Base-by-base conservation (phyloP, 805 yeast species). In the Saturnispora kantuleensis region DNA sequence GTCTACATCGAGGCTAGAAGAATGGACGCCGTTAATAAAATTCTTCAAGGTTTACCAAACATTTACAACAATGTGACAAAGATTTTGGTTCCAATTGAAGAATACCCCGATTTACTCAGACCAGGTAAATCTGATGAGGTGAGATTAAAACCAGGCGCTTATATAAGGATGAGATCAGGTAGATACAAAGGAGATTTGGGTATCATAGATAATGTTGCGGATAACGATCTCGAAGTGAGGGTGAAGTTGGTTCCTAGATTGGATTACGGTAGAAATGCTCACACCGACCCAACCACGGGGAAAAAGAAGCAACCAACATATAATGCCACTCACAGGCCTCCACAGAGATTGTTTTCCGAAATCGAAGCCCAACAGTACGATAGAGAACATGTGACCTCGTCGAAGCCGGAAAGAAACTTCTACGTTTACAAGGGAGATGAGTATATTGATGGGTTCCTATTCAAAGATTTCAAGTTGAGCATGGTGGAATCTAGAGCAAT, bases 181-280 rank as follows among this genome's bases (percentile, higher is more conserved):
- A 83, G 82, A 57, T 89, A 90, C 63, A 84, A 84, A 56, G 90
- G 90, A 42, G 98, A 93, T 62, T 70, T 93, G 52, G 98, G 96
- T 17, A 76, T 87, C 39, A 95, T 93, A 41, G 96, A 88, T 55
- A 88, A 89, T 59, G 73, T 93, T 50, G 84, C 94, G 48, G 97
- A 93, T 57, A 90, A 86, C 59, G 97, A 96, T 43, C 73, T 93
- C 54, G 97, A 90, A 60, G 97, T 87, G n/a, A 76, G 94, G 56
- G 78, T 95, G 54, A 86, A 86, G 58, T 70, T 93, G 51, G 94
- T 93, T 31, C 98, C 98, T 32, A 78, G 98, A 56, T 66, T 93
- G 48, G 97, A 90, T 60, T 90, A 93, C 63, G 96, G 95, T 47
- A 77, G 80, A 52, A 71, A 56, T 9, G 47, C 52, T 21, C 62